phyloP scores from a whole-genome alignment of 2,329 filamentous ascomycete genomes.

The Sporothrix brasiliensis region DNA sequence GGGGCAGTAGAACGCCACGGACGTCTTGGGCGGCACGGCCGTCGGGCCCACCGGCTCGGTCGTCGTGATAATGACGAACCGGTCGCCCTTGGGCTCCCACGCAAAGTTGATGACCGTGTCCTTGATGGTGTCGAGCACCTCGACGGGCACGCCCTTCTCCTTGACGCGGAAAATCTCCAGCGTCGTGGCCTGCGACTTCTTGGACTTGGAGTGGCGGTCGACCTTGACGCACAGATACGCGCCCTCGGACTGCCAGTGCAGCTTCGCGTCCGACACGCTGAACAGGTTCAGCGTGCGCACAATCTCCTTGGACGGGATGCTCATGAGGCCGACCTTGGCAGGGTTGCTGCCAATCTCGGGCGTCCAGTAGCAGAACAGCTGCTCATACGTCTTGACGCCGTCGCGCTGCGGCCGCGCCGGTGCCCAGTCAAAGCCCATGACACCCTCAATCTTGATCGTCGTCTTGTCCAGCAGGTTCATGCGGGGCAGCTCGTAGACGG shows the following conservation, averaged over 20 bases:
- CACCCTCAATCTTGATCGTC: conserved; percentile 92
- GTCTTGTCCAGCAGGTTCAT: conserved; percentile 90
- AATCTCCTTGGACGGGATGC: conserved; percentile 89
- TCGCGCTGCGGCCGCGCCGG: conserved; percentile 81
- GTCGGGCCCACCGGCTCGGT: conserved; percentile 77
- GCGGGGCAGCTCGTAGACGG: conserved; percentile 89
- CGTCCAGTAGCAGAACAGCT: conserved; percentile 98
- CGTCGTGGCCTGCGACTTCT: conserved; percentile 96
- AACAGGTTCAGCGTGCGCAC: conserved; percentile 95
- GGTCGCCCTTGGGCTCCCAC: conserved; percentile 97
- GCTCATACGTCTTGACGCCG: conserved; percentile 87
- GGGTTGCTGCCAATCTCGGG: conserved; percentile 98
- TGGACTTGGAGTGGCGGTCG: conserved; percentile 97
- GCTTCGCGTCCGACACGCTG: conserved; percentile 95
- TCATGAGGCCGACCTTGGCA: conserved; percentile 95
- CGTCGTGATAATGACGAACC: conserved; percentile 95
- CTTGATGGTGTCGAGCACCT: conserved; percentile 96
- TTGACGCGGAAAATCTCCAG: conserved; percentile 96
- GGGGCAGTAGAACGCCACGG: conserved; percentile 93
- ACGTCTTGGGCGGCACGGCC: conserved; percentile 88
- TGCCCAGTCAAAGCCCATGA: conserved; percentile 98
- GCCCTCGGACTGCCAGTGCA: conserved; percentile 97
- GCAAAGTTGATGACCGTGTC: conserved; percentile 99
- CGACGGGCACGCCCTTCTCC: conserved; percentile 97
- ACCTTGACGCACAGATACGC: conserved; percentile 98